phyloP scores from a whole-genome alignment of 768 basidiomycete genomes.

The Lyophyllum decastes region DNA sequence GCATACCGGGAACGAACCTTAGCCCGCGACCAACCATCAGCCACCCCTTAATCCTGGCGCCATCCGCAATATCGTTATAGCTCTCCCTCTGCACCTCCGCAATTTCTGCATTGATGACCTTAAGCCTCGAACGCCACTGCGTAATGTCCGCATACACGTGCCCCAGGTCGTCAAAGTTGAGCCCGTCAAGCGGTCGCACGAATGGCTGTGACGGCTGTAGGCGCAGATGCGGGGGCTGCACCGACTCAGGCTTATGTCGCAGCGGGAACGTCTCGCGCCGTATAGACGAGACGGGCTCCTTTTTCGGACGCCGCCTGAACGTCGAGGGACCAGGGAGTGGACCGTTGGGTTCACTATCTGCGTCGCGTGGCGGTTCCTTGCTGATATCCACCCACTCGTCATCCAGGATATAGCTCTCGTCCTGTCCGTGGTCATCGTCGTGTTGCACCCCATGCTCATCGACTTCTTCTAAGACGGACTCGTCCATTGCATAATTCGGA shows the following conservation, averaged over 20 bases:
- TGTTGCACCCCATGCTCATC: constrained; percentile 37
- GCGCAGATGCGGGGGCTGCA: constrained; percentile 67
- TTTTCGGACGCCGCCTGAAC: constrained; percentile 36
- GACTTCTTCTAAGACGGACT: constrained; percentile 32
- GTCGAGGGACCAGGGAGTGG: constrained; percentile 37
- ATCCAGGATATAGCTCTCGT: constrained; percentile 26
- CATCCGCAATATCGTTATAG: constrained; percentile 75
- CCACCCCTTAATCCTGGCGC: constrained; percentile 74
- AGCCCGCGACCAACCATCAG: constrained; percentile 73
- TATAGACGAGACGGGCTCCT: constrained; percentile 31
- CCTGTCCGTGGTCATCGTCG: constrained; percentile 22
- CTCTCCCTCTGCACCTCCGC: constrained; percentile 63
- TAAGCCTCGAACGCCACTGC: constrained; percentile 67
- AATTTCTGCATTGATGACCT: constrained; percentile 74
- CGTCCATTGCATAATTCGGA: constrained; percentile 48
- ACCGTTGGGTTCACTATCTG: constrained; percentile 39
- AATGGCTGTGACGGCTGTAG: constrained; percentile 70
- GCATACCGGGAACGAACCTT: constrained; percentile 57
- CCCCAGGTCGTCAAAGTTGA: constrained; percentile 67
- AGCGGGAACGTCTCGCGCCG: constrained; percentile 69
- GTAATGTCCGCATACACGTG: constrained; percentile 70
- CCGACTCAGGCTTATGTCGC: constrained; percentile 39
- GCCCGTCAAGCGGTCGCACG: constrained; percentile 72
- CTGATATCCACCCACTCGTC: constrained; percentile 67
- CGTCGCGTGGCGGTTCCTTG: constrained; percentile 41